Evolutionary conservation across 371 early-diverging fungal species (phyloP).

Genomic region (Sanchytrium tribonematis): DNA sequence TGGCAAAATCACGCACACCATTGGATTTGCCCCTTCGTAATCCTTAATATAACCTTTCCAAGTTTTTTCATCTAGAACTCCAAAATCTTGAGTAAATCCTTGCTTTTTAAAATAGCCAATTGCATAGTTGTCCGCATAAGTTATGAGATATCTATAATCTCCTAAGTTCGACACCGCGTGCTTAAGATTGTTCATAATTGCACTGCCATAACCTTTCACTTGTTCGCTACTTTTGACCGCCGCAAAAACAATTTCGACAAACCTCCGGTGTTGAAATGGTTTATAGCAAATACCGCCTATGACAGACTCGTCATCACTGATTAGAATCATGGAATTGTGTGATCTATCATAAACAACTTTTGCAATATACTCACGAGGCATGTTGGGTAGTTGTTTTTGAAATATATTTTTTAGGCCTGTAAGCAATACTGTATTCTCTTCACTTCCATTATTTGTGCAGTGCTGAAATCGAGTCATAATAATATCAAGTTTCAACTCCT

Average conservation of each 20-base stretch:
- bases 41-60: slow-evolving; percentile 99
- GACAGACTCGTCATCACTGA: slow-evolving; percentile 32
- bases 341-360: slow-evolving; percentile 82
- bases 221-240: slow-evolving; percentile 81
- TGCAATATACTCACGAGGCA: slow-evolving; percentile 97
- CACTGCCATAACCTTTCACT: slow-evolving; percentile 85
- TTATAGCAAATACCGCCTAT: slow-evolving; percentile 92
- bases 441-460: slow-evolving; percentile 32
- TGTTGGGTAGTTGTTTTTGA: slow-evolving; percentile 94
- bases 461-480: not conserved
- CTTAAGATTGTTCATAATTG: slow-evolving; percentile 73
- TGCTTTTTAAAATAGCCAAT: slow-evolving; percentile 98
- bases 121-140: slow-evolving; percentile 99
- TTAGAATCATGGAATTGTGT: slow-evolving; percentile 50
- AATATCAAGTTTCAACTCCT: not conserved
- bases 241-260: slow-evolving; percentile 98
- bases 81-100: slow-evolving; percentile 89
- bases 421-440: slow-evolving; percentile 50
- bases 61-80: slow-evolving; percentile 42
- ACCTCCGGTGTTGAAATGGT: slow-evolving; percentile 56
- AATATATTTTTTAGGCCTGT: slow-evolving; percentile 84
- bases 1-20: slow-evolving; percentile 54
- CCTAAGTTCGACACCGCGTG: slow-evolving; percentile 44
- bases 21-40: slow-evolving; percentile 96
- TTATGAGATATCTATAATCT: slow-evolving; percentile 58